These are phyloP conservation scores for Saccharomycopsis malanga DNA, from an alignment of 805 yeast genomes.

Conservation along the genomic window DNA sequence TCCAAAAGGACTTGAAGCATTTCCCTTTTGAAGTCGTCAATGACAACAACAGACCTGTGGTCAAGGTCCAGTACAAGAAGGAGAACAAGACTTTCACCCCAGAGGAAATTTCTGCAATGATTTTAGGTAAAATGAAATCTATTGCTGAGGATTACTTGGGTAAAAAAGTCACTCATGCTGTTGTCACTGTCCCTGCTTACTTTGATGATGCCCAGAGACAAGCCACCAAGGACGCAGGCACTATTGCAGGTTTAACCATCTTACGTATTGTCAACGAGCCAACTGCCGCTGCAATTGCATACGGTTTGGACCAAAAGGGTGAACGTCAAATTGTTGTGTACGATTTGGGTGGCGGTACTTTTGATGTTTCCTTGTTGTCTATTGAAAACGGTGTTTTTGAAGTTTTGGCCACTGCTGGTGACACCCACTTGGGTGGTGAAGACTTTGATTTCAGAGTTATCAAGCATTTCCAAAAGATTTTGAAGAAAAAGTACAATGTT, in stretches of 20 bases:
- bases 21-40: conserved; percentile 68
- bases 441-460: conserved; percentile 89
- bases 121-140: conserved; percentile 83
- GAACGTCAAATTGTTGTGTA: conserved; percentile 89
- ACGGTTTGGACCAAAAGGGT: conserved; percentile 76
- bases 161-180: conserved; percentile 77
- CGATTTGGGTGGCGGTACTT: conserved; percentile 97
- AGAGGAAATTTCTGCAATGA: conserved; percentile 90
- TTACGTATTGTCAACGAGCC: conserved; percentile 90
- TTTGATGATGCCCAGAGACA: conserved; percentile 93
- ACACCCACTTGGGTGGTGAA: conserved; percentile 96
- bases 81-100: conserved; percentile 77
- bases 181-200: conserved; percentile 89
- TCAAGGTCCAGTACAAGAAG: conserved; percentile 66
- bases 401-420: conserved; percentile 92
- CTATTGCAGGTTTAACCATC: conserved; percentile 83
- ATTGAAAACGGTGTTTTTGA: conserved; percentile 91
- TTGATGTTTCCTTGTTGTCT: conserved; percentile 81
- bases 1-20: conserved; percentile 76
- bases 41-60: conserved; percentile 75
- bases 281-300: conserved; percentile 97
- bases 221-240: conserved; percentile 91
- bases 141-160: conserved; percentile 91
- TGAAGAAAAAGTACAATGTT: conserved; percentile 87
- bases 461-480: conserved; percentile 75